Percentiles rank a stretch among this genome's conserved stretches.
phyloP scores from a whole-genome alignment of 768 basidiomycete genomes.

The Mycena galopus region DNA sequence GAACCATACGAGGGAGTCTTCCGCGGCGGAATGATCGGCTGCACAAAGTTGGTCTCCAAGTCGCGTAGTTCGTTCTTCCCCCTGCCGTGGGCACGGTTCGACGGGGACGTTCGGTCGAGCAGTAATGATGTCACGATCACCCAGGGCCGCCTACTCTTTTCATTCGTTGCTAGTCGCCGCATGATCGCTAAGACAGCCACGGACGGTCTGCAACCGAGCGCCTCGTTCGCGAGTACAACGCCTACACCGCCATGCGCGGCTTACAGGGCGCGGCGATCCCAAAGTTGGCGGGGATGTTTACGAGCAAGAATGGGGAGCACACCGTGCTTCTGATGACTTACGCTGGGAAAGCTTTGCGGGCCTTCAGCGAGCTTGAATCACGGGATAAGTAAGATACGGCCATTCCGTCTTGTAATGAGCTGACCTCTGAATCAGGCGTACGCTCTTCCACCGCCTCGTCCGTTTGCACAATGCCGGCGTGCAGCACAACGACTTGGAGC shows the following conservation, averaged over 20 bases:
- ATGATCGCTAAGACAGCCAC: conserved; percentile 20
- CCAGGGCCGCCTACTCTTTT: conserved; percentile 12
- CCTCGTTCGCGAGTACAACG: conserved; percentile 16
- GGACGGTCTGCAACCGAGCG: conserved; percentile 11
- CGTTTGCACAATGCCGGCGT: conserved; percentile 19
- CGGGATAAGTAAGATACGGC: conserved; percentile 15
- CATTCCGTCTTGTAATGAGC: neutral
- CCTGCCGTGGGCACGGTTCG: conserved; percentile 22
- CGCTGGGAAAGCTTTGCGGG: conserved; percentile 15
- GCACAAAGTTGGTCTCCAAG: conserved; percentile 18
- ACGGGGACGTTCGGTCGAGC: conserved; percentile 23
- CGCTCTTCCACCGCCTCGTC: conserved; percentile 24
- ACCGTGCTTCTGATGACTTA: conserved; percentile 25
- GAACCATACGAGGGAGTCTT: conserved; percentile 16
- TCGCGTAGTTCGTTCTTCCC: conserved; percentile 3
- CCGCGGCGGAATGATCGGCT: conserved; percentile 15
- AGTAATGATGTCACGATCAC: conserved; percentile 22
- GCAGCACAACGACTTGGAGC: conserved; percentile 29
- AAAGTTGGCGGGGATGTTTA: conserved; percentile 17
- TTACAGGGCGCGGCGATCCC: conserved; percentile 26
- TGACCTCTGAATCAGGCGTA: conserved; percentile 16
- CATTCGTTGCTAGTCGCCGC: neutral
- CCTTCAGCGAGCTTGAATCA: conserved; percentile 16
- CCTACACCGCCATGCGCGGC: conserved; percentile 5
- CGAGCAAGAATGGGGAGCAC: neutral